Conservation (phyloP, 306 rosid species). For the Medicago lupulina region DNA sequence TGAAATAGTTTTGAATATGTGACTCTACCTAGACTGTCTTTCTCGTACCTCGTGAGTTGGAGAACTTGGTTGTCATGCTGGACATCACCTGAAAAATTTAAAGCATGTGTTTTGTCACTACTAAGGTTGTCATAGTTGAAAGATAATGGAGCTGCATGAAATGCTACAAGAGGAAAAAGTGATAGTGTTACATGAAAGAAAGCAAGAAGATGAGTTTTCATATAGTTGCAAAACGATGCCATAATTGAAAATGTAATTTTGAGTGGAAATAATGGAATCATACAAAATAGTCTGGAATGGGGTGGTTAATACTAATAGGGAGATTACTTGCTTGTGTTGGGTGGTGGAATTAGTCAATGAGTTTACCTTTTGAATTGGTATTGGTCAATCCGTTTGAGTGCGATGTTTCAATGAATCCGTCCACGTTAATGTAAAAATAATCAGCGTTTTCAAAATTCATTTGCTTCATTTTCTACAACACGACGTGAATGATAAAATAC, state of each 20-base stretch:
- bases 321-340: not conserved
- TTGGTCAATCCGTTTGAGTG: not conserved
- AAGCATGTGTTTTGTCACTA: slow-evolving; percentile 12
- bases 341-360: not conserved
- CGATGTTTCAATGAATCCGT: not conserved
- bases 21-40: slow-evolving; percentile 42
- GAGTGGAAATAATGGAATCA: not conserved
- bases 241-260: slow-evolving; percentile 19
- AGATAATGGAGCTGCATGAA: slow-evolving; percentile 37
- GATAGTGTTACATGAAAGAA: slow-evolving; percentile 10
- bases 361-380: slow-evolving; percentile 11
- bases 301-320: not conserved
- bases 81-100: slow-evolving; percentile 36
- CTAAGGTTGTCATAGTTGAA: slow-evolving; percentile 41
- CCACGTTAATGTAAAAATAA: not conserved
- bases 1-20: slow-evolving; percentile 36
- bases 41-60: slow-evolving; percentile 33
- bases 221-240: not conserved
- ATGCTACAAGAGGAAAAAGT: not conserved
- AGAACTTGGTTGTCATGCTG: not conserved
- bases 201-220: slow-evolving; percentile 1
- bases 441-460: not conserved
- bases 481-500: too few species aligned
- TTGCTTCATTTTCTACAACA: not conserved
- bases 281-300: not conserved